Base-by-base conservation (phyloP, 2,329 filamentous ascomycete species). In the Claviceps sp. region DNA sequence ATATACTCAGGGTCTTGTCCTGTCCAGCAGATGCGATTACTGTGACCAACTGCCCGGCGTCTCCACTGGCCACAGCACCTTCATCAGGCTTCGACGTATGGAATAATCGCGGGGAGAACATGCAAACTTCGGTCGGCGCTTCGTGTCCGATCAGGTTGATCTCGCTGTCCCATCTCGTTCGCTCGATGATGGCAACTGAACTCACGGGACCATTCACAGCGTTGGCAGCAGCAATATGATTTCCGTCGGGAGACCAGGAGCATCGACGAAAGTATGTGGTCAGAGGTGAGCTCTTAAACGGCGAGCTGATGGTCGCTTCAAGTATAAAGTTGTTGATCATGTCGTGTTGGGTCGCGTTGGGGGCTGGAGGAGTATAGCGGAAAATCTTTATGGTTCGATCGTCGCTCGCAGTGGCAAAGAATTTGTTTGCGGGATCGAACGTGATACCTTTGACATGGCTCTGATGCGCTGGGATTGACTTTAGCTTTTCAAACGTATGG, bases 381-480 rank as follows among this genome's bases (percentile, higher is more conserved):
- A 95, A 97, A 60, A 98, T 88, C 66, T 95, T 95, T 68, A 98
- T 95, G 2, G 89, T 91, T 54, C 93, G 83, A 67, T 98, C 93
- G 66, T 98, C 93, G 69, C 89, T 95, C 2, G 94, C 90, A 0
- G 94, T 98, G 16, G 94, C 93, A 68, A 98, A 98, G 73, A 95
- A 98, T 66, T 97, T 98, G 72, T 97, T 97, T 43, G 93, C 93
- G 0, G 93, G 93, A 64, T 98, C 93, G 64, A 98, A 98, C 0
- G 91, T 95, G 61, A 98, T 94, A 55, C 94, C 93, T 67, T 98
- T 98, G 71, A 98, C 93, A 65, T 97, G 94, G 66, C 89, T 96
- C 66, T 95, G 88, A 68, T 98, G 93, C 53, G 90, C 85, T 2
- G 89, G 83, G 5, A 98, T 73, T 3, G 88, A 91, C 76, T 97